phyloP scores from a whole-genome alignment of 805 yeast genomes.

The Saccharomycopsis sp. region DNA sequence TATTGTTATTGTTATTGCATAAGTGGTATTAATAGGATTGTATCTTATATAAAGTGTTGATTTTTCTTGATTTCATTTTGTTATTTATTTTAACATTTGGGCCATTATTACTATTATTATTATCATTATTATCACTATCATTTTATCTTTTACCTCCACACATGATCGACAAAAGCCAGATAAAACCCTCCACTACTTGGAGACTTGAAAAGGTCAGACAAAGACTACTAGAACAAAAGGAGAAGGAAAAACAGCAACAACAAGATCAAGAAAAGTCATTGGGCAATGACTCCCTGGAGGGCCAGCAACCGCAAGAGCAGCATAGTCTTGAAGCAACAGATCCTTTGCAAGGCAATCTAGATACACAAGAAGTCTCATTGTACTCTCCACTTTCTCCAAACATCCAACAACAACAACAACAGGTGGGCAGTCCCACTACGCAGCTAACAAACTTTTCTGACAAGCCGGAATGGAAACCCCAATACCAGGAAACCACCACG shows the following conservation, averaged over 20 bases:
- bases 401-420: not conserved
- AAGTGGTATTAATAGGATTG: too few relatives aligned
- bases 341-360: not conserved
- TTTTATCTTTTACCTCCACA: too few relatives aligned
- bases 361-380: not conserved
- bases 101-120: too few relatives aligned
- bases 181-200: slow-evolving; percentile 21
- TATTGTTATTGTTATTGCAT: too few relatives aligned
- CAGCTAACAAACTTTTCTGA: not conserved
- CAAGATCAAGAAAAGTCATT: not conserved
- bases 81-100: too few relatives aligned
- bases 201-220: slow-evolving; percentile 19
- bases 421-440: not conserved
- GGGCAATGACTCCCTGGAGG: not conserved
- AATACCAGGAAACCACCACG: slow-evolving; percentile 12
- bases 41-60: too few relatives aligned
- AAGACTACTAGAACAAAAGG: slow-evolving; percentile 15
- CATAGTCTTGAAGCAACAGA: not conserved
- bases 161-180: slow-evolving; percentile 7
- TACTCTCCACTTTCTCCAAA: not conserved
- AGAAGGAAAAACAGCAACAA: slow-evolving; percentile 1
- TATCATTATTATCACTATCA: too few relatives aligned
- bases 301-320: not conserved
- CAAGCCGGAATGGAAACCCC: slow-evolving; percentile 6
- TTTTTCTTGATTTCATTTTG: too few relatives aligned